These are phyloP conservation scores for Lepidium didymum DNA, from an alignment of 345 rosid species.

Conservation along the genomic window DNA sequence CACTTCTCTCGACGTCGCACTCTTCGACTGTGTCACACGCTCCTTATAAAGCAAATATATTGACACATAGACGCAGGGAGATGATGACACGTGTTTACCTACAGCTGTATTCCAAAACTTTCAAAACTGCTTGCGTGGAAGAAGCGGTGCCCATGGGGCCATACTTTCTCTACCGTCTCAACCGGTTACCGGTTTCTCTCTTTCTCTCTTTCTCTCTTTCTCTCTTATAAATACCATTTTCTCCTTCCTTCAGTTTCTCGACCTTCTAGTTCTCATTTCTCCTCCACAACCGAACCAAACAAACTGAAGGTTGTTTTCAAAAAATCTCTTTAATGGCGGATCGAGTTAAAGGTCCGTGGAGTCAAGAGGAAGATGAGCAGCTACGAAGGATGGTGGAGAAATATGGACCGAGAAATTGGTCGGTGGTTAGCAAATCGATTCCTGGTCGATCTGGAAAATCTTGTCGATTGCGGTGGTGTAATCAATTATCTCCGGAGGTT, in stretches of 20 bases:
- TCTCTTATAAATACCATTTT: conserved; percentile 25
- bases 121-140: conserved; percentile 59
- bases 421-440: conserved; percentile 75
- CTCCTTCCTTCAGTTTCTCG: conserved; percentile 18
- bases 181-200: conserved; percentile 35
- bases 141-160: conserved; percentile 48
- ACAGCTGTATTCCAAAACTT: conserved; percentile 79
- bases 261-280: background rate
- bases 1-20: background rate
- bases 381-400: conserved; percentile 55
- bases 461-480: conserved; percentile 89
- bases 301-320: background rate
- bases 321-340: conserved; percentile 31
- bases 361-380: conserved; percentile 83
- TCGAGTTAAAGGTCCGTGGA: conserved; percentile 95
- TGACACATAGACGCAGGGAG: conserved; percentile 4
- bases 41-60: background rate
- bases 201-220: conserved; percentile 18
- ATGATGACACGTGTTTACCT: conserved; percentile 59
- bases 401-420: conserved; percentile 91
- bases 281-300: too few species aligned
- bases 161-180: conserved; percentile 39
- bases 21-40: conserved; percentile 12
- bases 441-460: conserved; percentile 97
- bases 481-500: conserved; percentile 88